phyloP scores from a whole-genome alignment of 2,329 filamentous ascomycete species.

The Zymoseptoria brevis region DNA sequence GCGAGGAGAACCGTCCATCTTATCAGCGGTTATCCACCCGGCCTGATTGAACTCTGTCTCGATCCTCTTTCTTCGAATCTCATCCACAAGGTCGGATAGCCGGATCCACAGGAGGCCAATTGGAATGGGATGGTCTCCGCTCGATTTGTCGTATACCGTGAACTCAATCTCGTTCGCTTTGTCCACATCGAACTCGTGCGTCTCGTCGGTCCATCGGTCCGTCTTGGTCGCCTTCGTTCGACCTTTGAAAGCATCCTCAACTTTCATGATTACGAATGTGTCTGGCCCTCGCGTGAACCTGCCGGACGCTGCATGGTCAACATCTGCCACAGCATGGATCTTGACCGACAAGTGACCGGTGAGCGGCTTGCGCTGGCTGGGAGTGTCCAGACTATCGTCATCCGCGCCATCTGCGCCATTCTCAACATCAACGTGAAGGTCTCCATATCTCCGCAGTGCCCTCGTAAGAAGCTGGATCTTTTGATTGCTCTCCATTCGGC shows the following conservation, averaged over 20 bases:
- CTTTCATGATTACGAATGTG: conserved; percentile 92
- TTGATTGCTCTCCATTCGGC: conserved; percentile 89
- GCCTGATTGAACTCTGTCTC: conserved; percentile 91
- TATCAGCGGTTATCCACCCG: conserved; percentile 95
- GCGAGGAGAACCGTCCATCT: conserved; percentile 63
- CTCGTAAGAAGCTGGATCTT: conserved; percentile 95
- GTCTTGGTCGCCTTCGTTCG: conserved; percentile 76
- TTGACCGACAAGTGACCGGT: conserved; percentile 82
- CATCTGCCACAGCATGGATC: conserved; percentile 82
- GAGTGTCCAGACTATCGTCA: conserved; percentile 93
- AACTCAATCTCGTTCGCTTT: conserved; percentile 98
- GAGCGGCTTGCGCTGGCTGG: conserved; percentile 91
- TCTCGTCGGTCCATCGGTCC: conserved; percentile 86
- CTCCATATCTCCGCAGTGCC: conserved; percentile 92
- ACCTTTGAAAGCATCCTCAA: conserved; percentile 86
- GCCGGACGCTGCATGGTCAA: conserved; percentile 78
- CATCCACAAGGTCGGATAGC: conserved; percentile 94
- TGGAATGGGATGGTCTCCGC: conserved; percentile 72
- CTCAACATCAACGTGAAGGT: conserved; percentile 81
- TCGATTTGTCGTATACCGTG: conserved; percentile 90
- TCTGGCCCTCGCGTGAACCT: conserved; percentile 85
- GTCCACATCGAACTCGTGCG: conserved; percentile 87
- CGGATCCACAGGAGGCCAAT: conserved; percentile 95
- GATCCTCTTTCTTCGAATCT: conserved; percentile 94
- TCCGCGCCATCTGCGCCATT: conserved; percentile 43